These are phyloP conservation scores for Pterothamnion heteromorphum DNA, from an alignment of 31 red algal species.

Conservation along the genomic window DNA sequence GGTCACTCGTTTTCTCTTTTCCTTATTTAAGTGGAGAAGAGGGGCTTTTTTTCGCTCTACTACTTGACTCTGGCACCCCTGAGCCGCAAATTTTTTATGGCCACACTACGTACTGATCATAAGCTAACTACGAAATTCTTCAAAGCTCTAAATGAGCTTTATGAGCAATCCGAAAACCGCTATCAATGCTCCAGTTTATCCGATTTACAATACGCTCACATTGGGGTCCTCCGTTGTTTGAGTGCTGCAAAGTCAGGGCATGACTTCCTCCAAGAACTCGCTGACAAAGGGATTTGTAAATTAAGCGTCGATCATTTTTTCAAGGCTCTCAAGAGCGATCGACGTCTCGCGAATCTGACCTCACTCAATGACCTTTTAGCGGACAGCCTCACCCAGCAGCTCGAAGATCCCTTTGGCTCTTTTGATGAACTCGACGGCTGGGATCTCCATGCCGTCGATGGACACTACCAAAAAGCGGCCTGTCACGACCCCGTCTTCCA, in stretches of 20 bases:
- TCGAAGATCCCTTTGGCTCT: background rate
- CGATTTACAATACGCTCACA: background rate
- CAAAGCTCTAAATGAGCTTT: background rate
- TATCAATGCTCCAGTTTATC: background rate
- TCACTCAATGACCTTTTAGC: background rate
- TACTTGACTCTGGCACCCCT: no score
- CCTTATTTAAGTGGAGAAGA: no score
- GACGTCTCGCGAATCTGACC: background rate
- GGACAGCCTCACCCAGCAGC: background rate
- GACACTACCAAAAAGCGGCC: background rate
- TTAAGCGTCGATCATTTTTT: background rate
- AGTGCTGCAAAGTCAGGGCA: background rate
- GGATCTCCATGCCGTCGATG: background rate
- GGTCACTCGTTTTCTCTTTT: no score
- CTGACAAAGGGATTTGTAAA: background rate
- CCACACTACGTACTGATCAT: background rate
- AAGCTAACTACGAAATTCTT: background rate
- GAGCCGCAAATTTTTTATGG: background rate
- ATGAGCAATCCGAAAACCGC: background rate
- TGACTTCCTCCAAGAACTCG: background rate
- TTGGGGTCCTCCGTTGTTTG: background rate
- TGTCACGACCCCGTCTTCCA: no score
- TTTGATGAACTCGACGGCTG: background rate
- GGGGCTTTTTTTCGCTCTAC: no score
- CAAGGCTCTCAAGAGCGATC: background rate